Evolutionary conservation across 495 filamentous ascomycete species (phyloP).

Genomic region (Margaritispora aquatica): DNA sequence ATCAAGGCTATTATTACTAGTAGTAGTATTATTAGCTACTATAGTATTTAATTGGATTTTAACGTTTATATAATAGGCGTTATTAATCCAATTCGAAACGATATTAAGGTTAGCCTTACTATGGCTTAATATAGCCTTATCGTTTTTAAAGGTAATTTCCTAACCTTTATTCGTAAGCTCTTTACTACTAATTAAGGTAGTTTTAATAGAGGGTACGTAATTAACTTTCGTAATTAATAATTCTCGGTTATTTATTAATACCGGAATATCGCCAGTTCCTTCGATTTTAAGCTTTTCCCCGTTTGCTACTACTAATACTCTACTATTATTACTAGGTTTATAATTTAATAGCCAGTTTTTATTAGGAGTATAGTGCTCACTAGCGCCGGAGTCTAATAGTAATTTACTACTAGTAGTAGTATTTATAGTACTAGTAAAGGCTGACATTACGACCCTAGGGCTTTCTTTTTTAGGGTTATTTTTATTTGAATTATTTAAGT

Average conservation of each 20-base stretch:
- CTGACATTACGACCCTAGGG: background rate
- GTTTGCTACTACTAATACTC: background rate
- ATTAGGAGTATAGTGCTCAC: constrained; percentile 8
- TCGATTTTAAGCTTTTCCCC: background rate
- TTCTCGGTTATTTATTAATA: constrained; percentile 6
- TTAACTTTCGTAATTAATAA: constrained; percentile 10
- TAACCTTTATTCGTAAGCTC: constrained; percentile 6
- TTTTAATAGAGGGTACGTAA: constrained; percentile 6
- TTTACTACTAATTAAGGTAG: constrained; percentile 11
- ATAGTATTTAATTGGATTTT: constrained; percentile 2
- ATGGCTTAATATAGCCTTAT: constrained; percentile 2
- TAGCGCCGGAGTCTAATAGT: constrained; percentile 7
- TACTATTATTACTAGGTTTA: constrained; percentile 5
- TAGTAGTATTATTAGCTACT: constrained; percentile 1
- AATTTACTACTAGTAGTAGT: background rate
- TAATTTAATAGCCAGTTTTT: constrained; percentile 10
- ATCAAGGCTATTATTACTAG: background rate
- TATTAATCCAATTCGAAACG: constrained; percentile 1
- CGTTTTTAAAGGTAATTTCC: constrained; percentile 2
- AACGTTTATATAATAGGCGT: constrained; percentile 11
- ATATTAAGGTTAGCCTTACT: background rate
- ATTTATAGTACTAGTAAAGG: background rate
- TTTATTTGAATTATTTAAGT: background rate
- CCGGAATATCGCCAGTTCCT: constrained; percentile 8
- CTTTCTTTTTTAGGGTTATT: background rate